Evolutionary conservation across 106 monocot genomes (phyloP), one percentile per base, ranked within the genome.

Genomic region (Xerophyta viscosa): DNA sequence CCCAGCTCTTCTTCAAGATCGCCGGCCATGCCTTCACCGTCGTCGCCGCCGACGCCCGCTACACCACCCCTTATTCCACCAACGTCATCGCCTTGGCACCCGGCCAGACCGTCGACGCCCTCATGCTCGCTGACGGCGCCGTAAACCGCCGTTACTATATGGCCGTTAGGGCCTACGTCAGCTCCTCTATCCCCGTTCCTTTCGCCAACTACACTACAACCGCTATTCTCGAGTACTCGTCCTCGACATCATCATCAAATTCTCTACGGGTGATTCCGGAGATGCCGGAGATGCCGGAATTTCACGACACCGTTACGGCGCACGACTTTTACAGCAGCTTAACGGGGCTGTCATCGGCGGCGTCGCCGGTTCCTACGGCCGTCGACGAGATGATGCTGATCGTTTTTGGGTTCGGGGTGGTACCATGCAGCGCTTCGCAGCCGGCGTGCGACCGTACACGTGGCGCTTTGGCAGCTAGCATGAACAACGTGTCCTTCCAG

Each of bases 1-100:
- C 37, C 51, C 37, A 63, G 39, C 63, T 63, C 63, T 63, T 63
- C 63, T 63, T 51, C 63, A 52, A 37, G 31, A 39, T 63, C 9
- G 63, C 50, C 23, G 51, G 51, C 13, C 63, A 63, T 41, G 25
- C 22, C 21, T 26, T 63, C 50, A 52, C 50, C 2, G 65, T 65
- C 7, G 65, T 65, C 24, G 65, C 54, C 31, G 33, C 47, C 21
- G 65, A 65, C 46, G 65, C 65, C 11, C 11, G 20, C 21, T 65
- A 65, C 30, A 46, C 46, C 44, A 31, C 13, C 0, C 54, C 65
- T 8, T 65, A 55, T 29, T 6, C 7, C 55, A 55, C 65, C 3
- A 33, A 56, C 46, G 27, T 56, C 15, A 22, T 65, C 3, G 55
- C 47, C 13, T 8, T 46, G 8, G 65, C 65, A 0, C 46, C 65